Conservation (phyloP, 306 rosid genomes). For the Quercus alba region DNA sequence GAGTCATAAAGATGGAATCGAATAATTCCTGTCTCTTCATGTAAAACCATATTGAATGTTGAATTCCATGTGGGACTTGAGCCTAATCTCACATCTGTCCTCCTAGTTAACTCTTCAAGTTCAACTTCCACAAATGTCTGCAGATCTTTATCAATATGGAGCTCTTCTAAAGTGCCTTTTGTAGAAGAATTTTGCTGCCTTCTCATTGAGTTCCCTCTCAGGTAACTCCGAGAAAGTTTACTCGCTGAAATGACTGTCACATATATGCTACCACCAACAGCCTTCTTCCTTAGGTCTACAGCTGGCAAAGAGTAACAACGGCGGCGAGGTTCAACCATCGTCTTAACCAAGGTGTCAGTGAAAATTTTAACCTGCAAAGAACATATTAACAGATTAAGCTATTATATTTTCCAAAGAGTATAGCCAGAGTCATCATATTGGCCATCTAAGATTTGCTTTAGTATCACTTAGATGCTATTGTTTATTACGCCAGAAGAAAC, state of each 20-base stretch:
- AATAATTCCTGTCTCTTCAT: slow-evolving; percentile 66
- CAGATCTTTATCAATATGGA: slow-evolving; percentile 51
- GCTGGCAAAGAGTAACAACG: slow-evolving; percentile 88
- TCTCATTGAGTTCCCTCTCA: slow-evolving; percentile 58
- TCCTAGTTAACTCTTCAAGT: slow-evolving; percentile 75
- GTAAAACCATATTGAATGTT: slow-evolving; percentile 90
- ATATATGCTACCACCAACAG: slow-evolving; percentile 80
- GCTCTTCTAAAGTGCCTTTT: slow-evolving; percentile 54
- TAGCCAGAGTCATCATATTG: neutral
- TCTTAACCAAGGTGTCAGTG: slow-evolving; percentile 70
- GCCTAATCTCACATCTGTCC: slow-evolving; percentile 61
- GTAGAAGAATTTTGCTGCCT: slow-evolving; percentile 40
- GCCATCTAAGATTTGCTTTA: neutral
- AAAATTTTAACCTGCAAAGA: slow-evolving; percentile 67
- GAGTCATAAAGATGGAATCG: slow-evolving; percentile 76
- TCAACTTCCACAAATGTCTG: slow-evolving; percentile 93
- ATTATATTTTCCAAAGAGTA: neutral
- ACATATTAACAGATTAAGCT: slow-evolving; percentile 8
- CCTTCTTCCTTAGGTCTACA: slow-evolving; percentile 62
- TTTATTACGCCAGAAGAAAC: neutral
- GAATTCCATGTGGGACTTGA: slow-evolving; percentile 88
- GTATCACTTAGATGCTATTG: neutral
- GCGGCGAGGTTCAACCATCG: slow-evolving; percentile 98
- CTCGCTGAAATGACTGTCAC: slow-evolving; percentile 77
- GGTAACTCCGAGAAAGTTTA: slow-evolving; percentile 61